These are phyloP conservation scores for Leishmania lainsoni DNA, from an alignment of 208 protist species.

Conservation along the genomic window DNA sequence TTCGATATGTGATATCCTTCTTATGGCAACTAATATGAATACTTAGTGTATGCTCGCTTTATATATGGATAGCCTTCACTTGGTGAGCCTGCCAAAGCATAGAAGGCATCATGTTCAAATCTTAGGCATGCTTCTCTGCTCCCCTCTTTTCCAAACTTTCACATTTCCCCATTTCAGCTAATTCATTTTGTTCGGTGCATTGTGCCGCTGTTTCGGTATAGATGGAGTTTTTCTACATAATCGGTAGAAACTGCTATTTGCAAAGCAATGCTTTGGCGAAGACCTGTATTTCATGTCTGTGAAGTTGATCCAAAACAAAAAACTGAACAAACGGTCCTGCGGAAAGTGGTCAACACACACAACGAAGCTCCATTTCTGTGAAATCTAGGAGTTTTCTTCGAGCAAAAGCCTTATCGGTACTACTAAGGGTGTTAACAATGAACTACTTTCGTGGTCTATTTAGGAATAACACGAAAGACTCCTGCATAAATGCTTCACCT, in stretches of 20 bases:
- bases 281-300: background rate
- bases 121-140: background rate
- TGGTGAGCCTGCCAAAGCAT: background rate
- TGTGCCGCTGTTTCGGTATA: background rate
- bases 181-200: background rate
- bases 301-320: conserved; percentile 5
- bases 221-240: background rate
- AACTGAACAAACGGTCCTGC: background rate
- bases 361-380: background rate
- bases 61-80: background rate
- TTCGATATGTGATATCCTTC: background rate
- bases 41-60: background rate
- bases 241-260: background rate
- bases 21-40: background rate
- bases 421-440: conserved; percentile 11
- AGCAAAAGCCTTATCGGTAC: background rate
- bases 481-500: conserved; percentile 5
- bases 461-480: conserved; percentile 23
- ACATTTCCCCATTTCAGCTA: background rate
- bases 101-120: background rate
- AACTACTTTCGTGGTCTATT: conserved; percentile 26
- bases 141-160: background rate
- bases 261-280: background rate
- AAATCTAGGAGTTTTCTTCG: background rate
- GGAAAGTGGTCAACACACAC: background rate